Evolutionary conservation across 805 yeast species (phyloP), one percentile per base, ranked within the genome.

Genomic region (Naumovozyma baii): DNA sequence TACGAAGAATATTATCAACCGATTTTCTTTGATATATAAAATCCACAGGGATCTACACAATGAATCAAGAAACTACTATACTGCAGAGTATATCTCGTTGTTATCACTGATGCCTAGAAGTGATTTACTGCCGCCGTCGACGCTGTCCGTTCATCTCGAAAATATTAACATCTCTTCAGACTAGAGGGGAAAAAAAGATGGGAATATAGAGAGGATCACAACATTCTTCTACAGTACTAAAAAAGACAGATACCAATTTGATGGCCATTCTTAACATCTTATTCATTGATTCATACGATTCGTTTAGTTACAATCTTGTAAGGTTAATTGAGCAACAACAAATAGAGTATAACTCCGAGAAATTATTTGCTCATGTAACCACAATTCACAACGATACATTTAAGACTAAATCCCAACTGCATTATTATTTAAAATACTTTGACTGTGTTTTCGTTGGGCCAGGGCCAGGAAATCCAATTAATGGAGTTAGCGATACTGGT

Each of bases 401-500:
- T 18, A 31, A 66, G 57, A 42, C 45, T 32, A 54, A 57, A 3
- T 37, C 47, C 1, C 67, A 66, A 25, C 64, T 82, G 36, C 48
- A 50, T 4, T 42, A 51, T 1, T 67, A 71, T 42, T 53, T 84
- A 15, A 65, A 69, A 0, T 53, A 65, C 5, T 78, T 85, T 48
- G 85, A 83, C 42, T 86, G 86, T 26, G 68, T 92, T 2, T 76
- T 92, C 0, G 70, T 92, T 7, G 98, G 98, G 0, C 99, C 99
- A 0, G 99, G 99, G 0, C 99, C 99, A 0, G 99, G 99, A 0
- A 76, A 83, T 49, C 98, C 98, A 0, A 59, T 63, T 1, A 63
- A 66, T 49, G 52, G 70, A 3, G 29, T 39, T 3, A 48, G 54
- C 1, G 96, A 88, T 51, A 74, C 81, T 20, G 96, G 95, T 0